Evolutionary conservation across 768 basidiomycete species (phyloP), one percentile per base, ranked within the genome.

Genomic region (Serendipita sp.): DNA sequence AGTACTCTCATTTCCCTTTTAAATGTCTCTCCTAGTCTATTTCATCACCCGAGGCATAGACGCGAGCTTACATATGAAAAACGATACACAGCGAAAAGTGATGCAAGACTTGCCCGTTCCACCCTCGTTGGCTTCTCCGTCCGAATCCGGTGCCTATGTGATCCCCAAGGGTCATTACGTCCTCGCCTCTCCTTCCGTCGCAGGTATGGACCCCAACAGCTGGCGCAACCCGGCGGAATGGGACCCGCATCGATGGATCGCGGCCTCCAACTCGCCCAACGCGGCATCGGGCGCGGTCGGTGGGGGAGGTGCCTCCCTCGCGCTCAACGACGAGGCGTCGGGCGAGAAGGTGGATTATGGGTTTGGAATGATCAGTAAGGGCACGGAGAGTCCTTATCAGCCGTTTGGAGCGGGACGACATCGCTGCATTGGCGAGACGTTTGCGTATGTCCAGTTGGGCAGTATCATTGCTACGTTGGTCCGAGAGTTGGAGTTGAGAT

Each of bases 321-420:
- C 80, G 66, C 92, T 96, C 69, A 73, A 75, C 42, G 88, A 88
- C 67, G 84, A 84, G 68, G 31, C 17, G 17, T 72, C 74, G 33
- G 87, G 90, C 63, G 90, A 95, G 73, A 93, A 93, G 77, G 77
- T 98, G 65, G 96, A 99, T 73, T 99, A 86, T 69, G 96, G 96
- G 1, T 99, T 90, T 72, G 96, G 96, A 61, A 82, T 85, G 64
- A 88, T 99, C 60, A 90, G 86, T 76, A 97, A 97, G 75, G 94
- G 94, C 58, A 97, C 94, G 3, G 90, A 94, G 63, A 90, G 86
- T 67, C 91, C 90, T 56, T 97, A 98, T 72, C 90, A 96, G 71
- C 96, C 96, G 1, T 99, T 99, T 69, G 96, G 96, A 65, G 95
- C 96, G 60, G 96, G 96, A 30, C 80, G 89, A 68, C 95, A 97